Conservation (phyloP, 768 basidiomycete genomes). For the Termitomyces sp. region DNA sequence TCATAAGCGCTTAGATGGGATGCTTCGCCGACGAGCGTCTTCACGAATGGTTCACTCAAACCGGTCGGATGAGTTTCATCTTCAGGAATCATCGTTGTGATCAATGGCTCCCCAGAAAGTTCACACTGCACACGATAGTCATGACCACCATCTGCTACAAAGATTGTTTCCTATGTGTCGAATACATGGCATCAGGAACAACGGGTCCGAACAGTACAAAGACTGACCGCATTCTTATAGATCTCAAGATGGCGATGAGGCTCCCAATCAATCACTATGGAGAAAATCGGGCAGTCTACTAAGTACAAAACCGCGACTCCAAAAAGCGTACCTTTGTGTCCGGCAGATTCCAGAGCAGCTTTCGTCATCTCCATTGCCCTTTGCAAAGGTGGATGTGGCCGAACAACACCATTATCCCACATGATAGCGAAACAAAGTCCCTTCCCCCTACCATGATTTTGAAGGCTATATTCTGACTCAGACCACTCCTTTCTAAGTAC, state of each 20-base stretch:
- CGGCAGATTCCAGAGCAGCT: constrained; percentile 39
- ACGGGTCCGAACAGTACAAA: too few species aligned
- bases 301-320: neutral
- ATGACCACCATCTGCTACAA: constrained; percentile 43
- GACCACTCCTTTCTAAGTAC: constrained; percentile 45
- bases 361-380: constrained; percentile 46
- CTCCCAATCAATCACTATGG: constrained; percentile 61
- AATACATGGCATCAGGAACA: constrained; percentile 8
- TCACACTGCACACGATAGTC: constrained; percentile 43
- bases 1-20: constrained; percentile 37
- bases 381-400: constrained; percentile 47
- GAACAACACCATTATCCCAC: constrained; percentile 44
- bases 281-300: neutral
- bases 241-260: constrained; percentile 50
- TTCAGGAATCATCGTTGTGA: constrained; percentile 45
- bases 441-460: constrained; percentile 39
- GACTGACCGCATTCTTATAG: constrained; percentile 33
- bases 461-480: constrained; percentile 37
- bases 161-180: constrained; percentile 38
- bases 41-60: constrained; percentile 37
- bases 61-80: constrained; percentile 17
- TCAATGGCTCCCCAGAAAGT: constrained; percentile 51
- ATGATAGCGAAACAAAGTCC: constrained; percentile 45
- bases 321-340: constrained; percentile 36
- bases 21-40: constrained; percentile 39